Percentiles rank a stretch among this genome's conserved stretches.
phyloP scores from a whole-genome alignment of 257 asterid genomes.

The Capsicum rhomboideum region DNA sequence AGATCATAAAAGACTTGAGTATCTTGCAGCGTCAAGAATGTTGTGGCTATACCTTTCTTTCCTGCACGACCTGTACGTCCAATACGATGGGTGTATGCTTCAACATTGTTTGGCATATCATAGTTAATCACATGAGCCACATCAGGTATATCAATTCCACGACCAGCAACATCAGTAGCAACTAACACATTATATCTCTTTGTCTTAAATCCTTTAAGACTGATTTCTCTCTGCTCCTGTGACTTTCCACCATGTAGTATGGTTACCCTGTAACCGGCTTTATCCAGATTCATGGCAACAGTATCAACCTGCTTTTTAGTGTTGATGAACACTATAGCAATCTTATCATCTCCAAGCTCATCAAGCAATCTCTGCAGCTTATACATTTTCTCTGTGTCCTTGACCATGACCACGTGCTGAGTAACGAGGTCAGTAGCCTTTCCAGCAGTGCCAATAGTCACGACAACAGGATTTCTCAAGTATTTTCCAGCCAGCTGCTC shows the following conservation, averaged over 20 bases:
- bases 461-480: too few relatives aligned
- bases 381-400: conserved; percentile 28
- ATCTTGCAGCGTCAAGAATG: conserved; percentile 53
- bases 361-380: conserved; percentile 36
- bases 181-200: conserved; percentile 24
- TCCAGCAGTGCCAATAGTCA: too few relatives aligned
- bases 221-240: conserved; percentile 48
- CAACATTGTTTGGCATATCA: conserved; percentile 31
- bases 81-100: background rate
- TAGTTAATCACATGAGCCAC: conserved; percentile 48
- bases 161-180: conserved; percentile 57
- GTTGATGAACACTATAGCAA: conserved; percentile 50
- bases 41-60: conserved; percentile 47
- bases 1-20: conserved; percentile 17
- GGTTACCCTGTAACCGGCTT: conserved; percentile 36
- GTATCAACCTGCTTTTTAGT: conserved; percentile 38
- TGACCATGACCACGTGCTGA: too few relatives aligned
- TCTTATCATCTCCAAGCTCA: conserved; percentile 41
- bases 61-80: background rate
- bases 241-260: conserved; percentile 60
- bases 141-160: conserved; percentile 57
- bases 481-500: too few relatives aligned
- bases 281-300: conserved; percentile 36
- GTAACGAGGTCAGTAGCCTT: too few relatives aligned
- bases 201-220: conserved; percentile 35